phyloP scores from a whole-genome alignment of 2,329 filamentous ascomycete species.

The Dactylellina drechsleri region DNA sequence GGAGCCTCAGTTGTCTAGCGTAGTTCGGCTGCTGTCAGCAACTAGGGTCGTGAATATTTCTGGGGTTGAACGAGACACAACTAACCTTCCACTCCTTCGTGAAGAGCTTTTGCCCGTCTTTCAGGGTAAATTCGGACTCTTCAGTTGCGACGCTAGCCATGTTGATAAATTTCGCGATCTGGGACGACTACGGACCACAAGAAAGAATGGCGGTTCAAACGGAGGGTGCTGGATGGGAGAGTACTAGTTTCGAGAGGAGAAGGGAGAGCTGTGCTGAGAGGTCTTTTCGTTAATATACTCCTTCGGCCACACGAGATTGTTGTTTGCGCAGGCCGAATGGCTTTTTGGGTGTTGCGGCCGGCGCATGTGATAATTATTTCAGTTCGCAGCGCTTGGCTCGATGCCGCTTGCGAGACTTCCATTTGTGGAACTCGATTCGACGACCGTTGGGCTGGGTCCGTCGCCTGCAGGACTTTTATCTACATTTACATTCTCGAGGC shows the following conservation, averaged over 20 bases:
- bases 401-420: neutral
- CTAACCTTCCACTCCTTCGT: slow-evolving; percentile 71
- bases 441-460: neutral
- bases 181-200: too few relatives aligned
- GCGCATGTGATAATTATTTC: slow-evolving; percentile 36
- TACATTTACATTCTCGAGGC: too few relatives aligned
- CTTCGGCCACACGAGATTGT: slow-evolving; percentile 30
- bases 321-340: neutral
- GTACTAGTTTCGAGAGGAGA: slow-evolving; percentile 13
- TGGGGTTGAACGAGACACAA: slow-evolving; percentile 27
- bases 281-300: slow-evolving; percentile 3
- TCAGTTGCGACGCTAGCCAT: slow-evolving; percentile 62
- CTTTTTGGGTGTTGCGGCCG: slow-evolving; percentile 27
- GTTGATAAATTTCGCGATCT: slow-evolving; percentile 6
- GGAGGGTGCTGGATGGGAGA: neutral
- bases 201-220: neutral
- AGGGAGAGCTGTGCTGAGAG: slow-evolving; percentile 28
- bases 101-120: slow-evolving; percentile 69
- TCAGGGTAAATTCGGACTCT: slow-evolving; percentile 67
- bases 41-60: slow-evolving; percentile 15
- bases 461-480: too few relatives aligned
- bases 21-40: slow-evolving; percentile 27
- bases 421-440: neutral
- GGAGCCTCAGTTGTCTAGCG: slow-evolving; percentile 68
- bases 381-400: slow-evolving; percentile 5